Evolutionary conservation across 2,329 filamentous ascomycete genomes (phyloP).

Genomic region (Exophiala lecanii-corni): DNA sequence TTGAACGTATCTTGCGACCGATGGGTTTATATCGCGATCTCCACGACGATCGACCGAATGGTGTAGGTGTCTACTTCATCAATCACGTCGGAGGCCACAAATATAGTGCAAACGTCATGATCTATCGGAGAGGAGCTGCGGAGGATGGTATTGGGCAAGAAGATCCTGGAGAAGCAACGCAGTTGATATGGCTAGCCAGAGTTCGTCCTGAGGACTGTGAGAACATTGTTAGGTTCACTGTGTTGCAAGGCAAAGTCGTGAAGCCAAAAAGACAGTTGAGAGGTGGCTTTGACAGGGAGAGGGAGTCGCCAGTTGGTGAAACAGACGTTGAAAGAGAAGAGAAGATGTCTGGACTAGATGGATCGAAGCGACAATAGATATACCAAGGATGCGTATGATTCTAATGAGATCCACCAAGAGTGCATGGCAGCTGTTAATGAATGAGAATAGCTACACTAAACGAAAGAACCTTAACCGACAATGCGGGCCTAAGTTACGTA

Average conservation of each 20-base stretch:
- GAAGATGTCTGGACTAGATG: neutral
- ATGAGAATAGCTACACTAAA: too few relatives aligned
- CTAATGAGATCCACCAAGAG: too few relatives aligned
- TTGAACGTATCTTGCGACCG: conserved; percentile 82
- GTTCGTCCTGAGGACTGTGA: conserved; percentile 86
- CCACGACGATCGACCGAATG: conserved; percentile 82
- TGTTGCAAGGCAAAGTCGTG: conserved; percentile 88
- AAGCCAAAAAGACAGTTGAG: conserved; percentile 82
- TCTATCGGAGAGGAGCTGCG: conserved; percentile 61
- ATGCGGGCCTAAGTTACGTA: too few relatives aligned
- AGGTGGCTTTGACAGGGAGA: conserved; percentile 82
- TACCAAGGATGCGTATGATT: too few relatives aligned
- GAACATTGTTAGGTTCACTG: conserved; percentile 82
- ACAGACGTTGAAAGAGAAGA: neutral
- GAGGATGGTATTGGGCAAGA: conserved; percentile 30
- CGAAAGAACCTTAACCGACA: too few relatives aligned
- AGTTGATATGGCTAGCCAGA: conserved; percentile 89
- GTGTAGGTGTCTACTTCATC: conserved; percentile 84
- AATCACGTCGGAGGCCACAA: conserved; percentile 96
- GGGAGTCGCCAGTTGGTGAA: conserved; percentile 81
- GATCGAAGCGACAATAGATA: too few relatives aligned
- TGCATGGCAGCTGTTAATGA: too few relatives aligned
- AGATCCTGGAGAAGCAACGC: conserved; percentile 59
- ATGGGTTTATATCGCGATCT: conserved; percentile 81
- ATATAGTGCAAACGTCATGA: conserved; percentile 88